These are phyloP conservation scores for Datura wrightii DNA, from an alignment of 257 asterid species.

Conservation along the genomic window DNA sequence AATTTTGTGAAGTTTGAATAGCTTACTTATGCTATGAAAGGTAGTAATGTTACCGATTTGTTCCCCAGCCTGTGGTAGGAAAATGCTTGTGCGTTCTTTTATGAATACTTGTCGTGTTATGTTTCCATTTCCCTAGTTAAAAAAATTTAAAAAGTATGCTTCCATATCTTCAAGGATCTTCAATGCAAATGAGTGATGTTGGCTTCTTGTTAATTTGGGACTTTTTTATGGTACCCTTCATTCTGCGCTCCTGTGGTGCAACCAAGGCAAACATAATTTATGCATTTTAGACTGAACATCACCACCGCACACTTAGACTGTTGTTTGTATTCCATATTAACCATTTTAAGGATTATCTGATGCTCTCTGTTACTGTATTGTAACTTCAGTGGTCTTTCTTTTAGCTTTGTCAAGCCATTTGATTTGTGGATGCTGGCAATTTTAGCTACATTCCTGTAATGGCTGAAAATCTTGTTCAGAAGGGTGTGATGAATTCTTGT, in stretches of 20 bases:
- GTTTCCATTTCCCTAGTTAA: background rate
- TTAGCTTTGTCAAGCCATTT: background rate
- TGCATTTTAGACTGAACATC: background rate
- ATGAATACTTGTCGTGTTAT: background rate
- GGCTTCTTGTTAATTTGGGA: background rate
- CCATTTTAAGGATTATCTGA: background rate
- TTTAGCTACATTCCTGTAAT: background rate
- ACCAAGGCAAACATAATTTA: background rate
- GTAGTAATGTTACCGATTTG: background rate
- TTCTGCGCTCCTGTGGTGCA: background rate
- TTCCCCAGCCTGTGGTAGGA: constrained; percentile 7
- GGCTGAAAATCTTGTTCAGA: background rate
- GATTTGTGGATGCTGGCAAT: background rate
- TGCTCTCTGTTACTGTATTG: background rate
- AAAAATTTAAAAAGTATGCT: background rate
- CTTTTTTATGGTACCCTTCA: background rate
- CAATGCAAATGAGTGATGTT: constrained; percentile 8
- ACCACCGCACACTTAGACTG: background rate
- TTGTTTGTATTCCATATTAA: background rate
- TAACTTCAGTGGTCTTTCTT: background rate
- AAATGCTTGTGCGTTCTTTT: background rate
- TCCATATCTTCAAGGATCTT: background rate
- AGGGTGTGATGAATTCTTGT: background rate
- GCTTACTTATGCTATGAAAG: background rate
- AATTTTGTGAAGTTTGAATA: constrained; percentile 23